Evolutionary conservation across 305 asterid species (phyloP), one percentile per base, ranked within the genome.

Genomic region (Plantago coronopus): DNA sequence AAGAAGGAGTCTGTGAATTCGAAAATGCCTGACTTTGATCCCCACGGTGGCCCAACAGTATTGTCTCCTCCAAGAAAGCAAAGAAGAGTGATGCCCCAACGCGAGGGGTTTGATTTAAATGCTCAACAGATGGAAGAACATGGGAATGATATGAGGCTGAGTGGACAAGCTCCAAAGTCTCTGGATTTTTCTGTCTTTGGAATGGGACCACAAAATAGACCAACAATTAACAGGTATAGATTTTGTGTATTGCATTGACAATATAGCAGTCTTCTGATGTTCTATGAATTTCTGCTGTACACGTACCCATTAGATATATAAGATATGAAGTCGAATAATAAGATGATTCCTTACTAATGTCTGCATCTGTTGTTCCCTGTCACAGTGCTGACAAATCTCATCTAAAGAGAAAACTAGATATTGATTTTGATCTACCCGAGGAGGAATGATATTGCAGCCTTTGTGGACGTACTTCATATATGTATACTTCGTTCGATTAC

Each of bases 161-260:
- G 87, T 74, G 95, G 74, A 64, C 85, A 72, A 46, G 94, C 79
- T 56, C 91, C 96, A 37, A 93, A 82, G 95, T 89, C 99, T 60
- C 74, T 93, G 69, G 99, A 93, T 70, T 93, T 93, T 73, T 82
- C 97, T 17, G 83, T 87, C 69, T 83, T 93, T 68, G 99, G 84
- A 63, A 70, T 40, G 77, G 81, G 69, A 77, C 95, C 90, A 63
- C 95, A 95, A 34, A 74, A 61, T 72, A 83, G 99, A 75, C 99
- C 97, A 53, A 93, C 99, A 51, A 93, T 93, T 74, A 89, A 82
- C 81, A 93, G 96, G 97, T n/a, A n/a, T n/a, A n/a, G n/a, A n/a
- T n/a, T n/a, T n/a, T n/a, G n/a, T n/a, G n/a, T n/a, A n/a, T n/a
- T n/a, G 34, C 5, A 25, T 25, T 2, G 4, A 25, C 5, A 25